phyloP scores from a whole-genome alignment of 176 grass and related monocot species.

The Ensete ventricosum region DNA sequence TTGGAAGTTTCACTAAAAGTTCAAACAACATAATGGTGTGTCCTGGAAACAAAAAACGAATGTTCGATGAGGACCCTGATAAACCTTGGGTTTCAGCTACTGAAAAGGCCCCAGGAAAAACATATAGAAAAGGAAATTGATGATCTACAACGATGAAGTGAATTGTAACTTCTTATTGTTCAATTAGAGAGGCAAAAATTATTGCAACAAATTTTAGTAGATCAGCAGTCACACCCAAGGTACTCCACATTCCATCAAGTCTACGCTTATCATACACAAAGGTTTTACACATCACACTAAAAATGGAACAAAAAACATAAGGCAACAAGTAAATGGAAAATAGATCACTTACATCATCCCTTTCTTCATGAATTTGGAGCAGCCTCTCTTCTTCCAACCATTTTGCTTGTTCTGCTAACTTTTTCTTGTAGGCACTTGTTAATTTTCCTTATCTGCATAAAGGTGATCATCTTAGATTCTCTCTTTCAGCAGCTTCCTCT shows the following conservation, averaged over 20 bases:
- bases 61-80: background rate
- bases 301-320: background rate
- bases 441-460: slow-evolving; percentile 77
- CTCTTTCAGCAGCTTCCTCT: slow-evolving; percentile 90
- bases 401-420: slow-evolving; percentile 78
- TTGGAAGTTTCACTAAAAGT: background rate
- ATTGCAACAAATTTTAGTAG: too few relatives aligned
- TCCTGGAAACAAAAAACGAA: background rate
- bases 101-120: too few relatives aligned
- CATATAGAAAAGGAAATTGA: too few relatives aligned
- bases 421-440: slow-evolving; percentile 86
- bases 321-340: background rate
- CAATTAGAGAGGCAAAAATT: too few relatives aligned
- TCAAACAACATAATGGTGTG: background rate
- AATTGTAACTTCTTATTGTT: too few relatives aligned
- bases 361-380: slow-evolving; percentile 57
- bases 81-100: background rate
- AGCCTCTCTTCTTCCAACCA: slow-evolving; percentile 85
- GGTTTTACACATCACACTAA: background rate
- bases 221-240: too few relatives aligned
- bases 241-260: too few relatives aligned
- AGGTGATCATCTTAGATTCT: slow-evolving; percentile 92
- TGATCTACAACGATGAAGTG: too few relatives aligned
- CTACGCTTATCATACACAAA: too few relatives aligned
- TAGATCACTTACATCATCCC: slow-evolving; percentile 73